phyloP scores from a whole-genome alignment of 495 filamentous ascomycete genomes.

The Staphylotrichum longicolle region DNA sequence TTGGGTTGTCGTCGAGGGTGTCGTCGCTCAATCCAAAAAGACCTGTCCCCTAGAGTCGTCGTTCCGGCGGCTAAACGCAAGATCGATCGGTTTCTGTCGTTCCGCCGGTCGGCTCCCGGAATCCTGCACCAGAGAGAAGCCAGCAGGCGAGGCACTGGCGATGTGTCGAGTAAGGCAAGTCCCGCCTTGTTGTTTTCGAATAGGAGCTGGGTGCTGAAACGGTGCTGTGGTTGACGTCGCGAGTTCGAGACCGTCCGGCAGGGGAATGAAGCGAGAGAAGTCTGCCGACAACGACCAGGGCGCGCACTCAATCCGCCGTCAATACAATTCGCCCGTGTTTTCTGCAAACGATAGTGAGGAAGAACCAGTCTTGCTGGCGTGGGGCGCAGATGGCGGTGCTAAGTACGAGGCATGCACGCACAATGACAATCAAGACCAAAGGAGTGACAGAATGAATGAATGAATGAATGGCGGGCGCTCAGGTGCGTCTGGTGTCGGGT shows the following conservation, averaged over 20 bases:
- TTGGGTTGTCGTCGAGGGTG: neutral
- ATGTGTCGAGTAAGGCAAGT: neutral
- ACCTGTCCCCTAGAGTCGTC: neutral
- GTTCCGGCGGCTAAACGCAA: neutral
- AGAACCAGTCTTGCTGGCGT: neutral
- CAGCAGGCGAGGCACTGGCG: slow-evolving; percentile 12
- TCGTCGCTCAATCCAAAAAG: neutral
- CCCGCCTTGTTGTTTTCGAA: no score
- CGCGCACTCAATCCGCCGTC: slow-evolving; percentile 12
- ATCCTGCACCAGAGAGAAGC: slow-evolving; percentile 1
- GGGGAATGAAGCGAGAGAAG: slow-evolving; percentile 30
- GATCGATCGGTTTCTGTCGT: slow-evolving; percentile 6
- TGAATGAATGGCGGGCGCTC: slow-evolving; percentile 6
- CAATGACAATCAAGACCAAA: neutral
- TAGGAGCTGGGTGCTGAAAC: neutral
- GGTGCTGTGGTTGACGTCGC: neutral
- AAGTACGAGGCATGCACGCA: neutral
- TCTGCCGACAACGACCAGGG: slow-evolving; percentile 23
- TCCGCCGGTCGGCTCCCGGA: neutral
- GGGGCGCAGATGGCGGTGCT: neutral
- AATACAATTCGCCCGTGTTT: neutral
- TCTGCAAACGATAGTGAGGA: slow-evolving; percentile 7
- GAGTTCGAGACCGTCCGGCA: slow-evolving; percentile 20
- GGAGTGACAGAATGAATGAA: slow-evolving; percentile 10
- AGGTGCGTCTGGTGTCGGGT: slow-evolving; percentile 2